Base-by-base conservation (phyloP, 2,329 filamentous ascomycete genomes). In the Geosmithia flava region DNA sequence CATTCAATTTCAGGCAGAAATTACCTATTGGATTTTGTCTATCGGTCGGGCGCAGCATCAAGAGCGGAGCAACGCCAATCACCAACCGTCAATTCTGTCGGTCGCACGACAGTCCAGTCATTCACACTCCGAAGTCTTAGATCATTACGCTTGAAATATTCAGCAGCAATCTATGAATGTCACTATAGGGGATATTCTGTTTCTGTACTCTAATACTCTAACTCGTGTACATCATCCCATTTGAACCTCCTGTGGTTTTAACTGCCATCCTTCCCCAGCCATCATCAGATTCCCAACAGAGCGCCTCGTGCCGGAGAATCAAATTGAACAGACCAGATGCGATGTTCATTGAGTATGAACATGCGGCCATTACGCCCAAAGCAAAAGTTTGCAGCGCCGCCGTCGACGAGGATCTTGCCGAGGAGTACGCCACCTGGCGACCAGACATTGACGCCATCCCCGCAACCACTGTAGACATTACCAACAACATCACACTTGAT, bases 401-500 rank as follows among this genome's bases (percentile, higher is more conserved):
- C 65, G 0, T 70, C 68, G 0, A 73, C 66, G 49, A 71, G 71
- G 17, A 83, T 74, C 62, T 81, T 83, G 1, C 72, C 72, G n/a
- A 75, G 65, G 1, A 75, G 62, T 47, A 64, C 66, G 17, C 71
- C 71, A 2, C 61, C 63, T 0, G 62, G 54, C 47, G 71, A 70
- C 65, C 67, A 76, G 0, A 75, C 67, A 47, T 72, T 66, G 3
- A 75, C 63, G 7, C 71, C 72, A 49, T 75, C 72, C 1, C 68
- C 69, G 45, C 66, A 70, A 8, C 69, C 70, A 4, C 67, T 60
- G 53, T 74, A 81, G 2, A 82, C 68, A 47, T 80, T 76, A 1
- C 78, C 78, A 13, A 70, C 61, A 7, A 66, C 61, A 53, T 80
- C 76, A 49, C 68, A 69, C 51, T 78, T 74, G 42, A 79, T 71